Conservation (phyloP, 2,329 filamentous ascomycete species). For the Escovopsis sp. region DNA sequence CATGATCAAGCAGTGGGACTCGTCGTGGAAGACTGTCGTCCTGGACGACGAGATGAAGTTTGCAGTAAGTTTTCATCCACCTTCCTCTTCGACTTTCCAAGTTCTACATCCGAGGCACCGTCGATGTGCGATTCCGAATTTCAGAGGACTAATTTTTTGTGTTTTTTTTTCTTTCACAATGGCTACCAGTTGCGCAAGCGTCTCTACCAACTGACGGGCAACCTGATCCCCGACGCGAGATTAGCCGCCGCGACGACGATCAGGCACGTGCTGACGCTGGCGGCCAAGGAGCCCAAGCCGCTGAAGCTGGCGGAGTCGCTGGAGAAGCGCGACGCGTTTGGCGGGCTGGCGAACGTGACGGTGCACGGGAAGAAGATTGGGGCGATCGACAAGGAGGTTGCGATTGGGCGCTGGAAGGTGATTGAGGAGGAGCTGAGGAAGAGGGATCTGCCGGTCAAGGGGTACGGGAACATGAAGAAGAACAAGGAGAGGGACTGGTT, state of each 20-base stretch:
- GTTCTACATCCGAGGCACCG: no score
- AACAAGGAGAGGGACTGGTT: slow-evolving; percentile 31
- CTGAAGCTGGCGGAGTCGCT: slow-evolving; percentile 51
- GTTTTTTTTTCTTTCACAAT: no score
- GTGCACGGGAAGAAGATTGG: slow-evolving; percentile 51
- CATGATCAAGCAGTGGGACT: slow-evolving; percentile 32
- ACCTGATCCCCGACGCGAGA: slow-evolving; percentile 55
- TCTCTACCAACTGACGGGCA: slow-evolving; percentile 66
- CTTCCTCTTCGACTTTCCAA: no score
- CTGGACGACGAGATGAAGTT: slow-evolving; percentile 54
- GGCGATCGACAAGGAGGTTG: slow-evolving; percentile 55
- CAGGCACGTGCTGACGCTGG: slow-evolving; percentile 36
- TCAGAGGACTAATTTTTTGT: slow-evolving; percentile 8
- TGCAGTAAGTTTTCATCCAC: slow-evolving; percentile 49
- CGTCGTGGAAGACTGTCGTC: slow-evolving; percentile 42
- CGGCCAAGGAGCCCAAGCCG: slow-evolving; percentile 39
- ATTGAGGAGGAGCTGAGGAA: slow-evolving; percentile 56
- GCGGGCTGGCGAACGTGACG: slow-evolving; percentile 51
- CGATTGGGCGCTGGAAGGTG: slow-evolving; percentile 64
- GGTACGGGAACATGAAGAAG: slow-evolving; percentile 25
- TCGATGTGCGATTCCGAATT: no score
- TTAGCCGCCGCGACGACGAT: slow-evolving; percentile 42
- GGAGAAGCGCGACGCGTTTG: slow-evolving; percentile 28
- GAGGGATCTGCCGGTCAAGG: slow-evolving; percentile 44
- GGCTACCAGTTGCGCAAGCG: slow-evolving; percentile 61